Conservation (phyloP, 768 basidiomycete genomes). For the Lactifluus hygrophoroides region DNA sequence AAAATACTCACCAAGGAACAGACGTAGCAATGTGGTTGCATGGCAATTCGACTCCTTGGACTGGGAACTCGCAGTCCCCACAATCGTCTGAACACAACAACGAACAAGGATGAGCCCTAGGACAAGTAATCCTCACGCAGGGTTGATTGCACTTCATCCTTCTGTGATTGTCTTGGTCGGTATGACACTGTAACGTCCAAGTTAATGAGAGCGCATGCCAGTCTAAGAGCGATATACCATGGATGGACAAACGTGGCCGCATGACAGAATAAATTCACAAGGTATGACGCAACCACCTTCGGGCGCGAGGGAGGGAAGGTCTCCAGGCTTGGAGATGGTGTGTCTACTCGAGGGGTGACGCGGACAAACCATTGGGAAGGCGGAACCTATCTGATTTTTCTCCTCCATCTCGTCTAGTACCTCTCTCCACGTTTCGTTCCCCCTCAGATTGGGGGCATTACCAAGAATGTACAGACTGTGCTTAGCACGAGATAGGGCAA, state of each 20-base stretch:
- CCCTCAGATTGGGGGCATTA: constrained; percentile 46
- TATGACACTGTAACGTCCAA: constrained; percentile 14
- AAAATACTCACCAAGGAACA: constrained; percentile 24
- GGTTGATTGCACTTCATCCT: constrained; percentile 20
- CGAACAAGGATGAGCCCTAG: constrained; percentile 23
- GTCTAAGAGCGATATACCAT: constrained; percentile 13
- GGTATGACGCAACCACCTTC: constrained; percentile 27
- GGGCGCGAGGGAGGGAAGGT: constrained; percentile 1
- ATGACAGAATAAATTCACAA: constrained; percentile 22
- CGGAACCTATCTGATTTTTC: constrained; percentile 23
- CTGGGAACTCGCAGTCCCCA: constrained; percentile 22
- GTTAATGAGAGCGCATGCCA: not conserved
- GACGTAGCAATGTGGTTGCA: constrained; percentile 22
- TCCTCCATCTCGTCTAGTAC: constrained; percentile 47
- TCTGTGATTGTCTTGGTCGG: constrained; percentile 19
- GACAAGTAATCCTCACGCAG: constrained; percentile 19
- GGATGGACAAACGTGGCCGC: constrained; percentile 27
- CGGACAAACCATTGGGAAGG: constrained; percentile 6
- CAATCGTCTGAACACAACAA: constrained; percentile 24
- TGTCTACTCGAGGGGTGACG: constrained; percentile 2
- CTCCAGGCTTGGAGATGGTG: constrained; percentile 6
- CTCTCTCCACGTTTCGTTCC: constrained; percentile 47
- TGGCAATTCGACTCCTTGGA: constrained; percentile 20
- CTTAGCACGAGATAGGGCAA: constrained; percentile 63
- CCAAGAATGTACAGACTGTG: constrained; percentile 69